phyloP scores from a whole-genome alignment of 2,329 filamentous ascomycete species.

The Botryosphaeria dothidea region DNA sequence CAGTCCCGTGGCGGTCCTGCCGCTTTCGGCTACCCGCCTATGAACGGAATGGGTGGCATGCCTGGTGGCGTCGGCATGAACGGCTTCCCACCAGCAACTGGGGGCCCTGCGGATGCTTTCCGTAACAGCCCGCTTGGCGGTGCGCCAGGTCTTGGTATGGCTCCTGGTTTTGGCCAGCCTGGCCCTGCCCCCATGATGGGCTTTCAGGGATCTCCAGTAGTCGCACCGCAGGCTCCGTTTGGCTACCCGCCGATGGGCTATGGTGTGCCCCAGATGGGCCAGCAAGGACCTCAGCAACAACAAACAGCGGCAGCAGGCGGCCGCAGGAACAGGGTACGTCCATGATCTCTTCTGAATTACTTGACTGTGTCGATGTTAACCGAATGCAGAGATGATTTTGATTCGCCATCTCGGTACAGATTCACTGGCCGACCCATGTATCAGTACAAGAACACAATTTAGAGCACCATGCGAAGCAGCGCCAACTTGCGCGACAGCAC shows the following conservation, averaged over 20 bases:
- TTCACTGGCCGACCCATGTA: not conserved
- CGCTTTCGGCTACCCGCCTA: conserved; percentile 16
- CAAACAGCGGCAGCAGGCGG: conserved; percentile 9
- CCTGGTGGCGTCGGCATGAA: conserved; percentile 17
- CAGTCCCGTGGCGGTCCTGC: conserved; percentile 7
- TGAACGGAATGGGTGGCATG: conserved; percentile 16
- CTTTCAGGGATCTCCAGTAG: conserved; percentile 8
- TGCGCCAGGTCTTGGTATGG: conserved; percentile 17
- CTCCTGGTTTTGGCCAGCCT: conserved; percentile 10
- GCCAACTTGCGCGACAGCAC: not conserved
- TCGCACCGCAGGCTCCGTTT: conserved; percentile 8
- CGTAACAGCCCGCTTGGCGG: conserved; percentile 11
- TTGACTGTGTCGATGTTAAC: not conserved
- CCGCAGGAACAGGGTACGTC: conserved; percentile 14
- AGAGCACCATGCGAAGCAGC: not conserved
- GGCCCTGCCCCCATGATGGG: conserved; percentile 17
- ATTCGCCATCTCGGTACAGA: not conserved
- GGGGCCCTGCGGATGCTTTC: conserved; percentile 15
- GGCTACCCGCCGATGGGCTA: conserved; percentile 17
- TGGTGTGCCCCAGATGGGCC: conserved; percentile 13
- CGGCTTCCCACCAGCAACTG: conserved; percentile 7
- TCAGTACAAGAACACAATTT: not conserved
- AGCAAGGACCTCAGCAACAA: conserved; percentile 10
- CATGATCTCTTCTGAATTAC: not conserved
- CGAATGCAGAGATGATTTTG: not conserved